phyloP scores from a whole-genome alignment of 148 eudicot genomes.

The Cornus controversa region DNA sequence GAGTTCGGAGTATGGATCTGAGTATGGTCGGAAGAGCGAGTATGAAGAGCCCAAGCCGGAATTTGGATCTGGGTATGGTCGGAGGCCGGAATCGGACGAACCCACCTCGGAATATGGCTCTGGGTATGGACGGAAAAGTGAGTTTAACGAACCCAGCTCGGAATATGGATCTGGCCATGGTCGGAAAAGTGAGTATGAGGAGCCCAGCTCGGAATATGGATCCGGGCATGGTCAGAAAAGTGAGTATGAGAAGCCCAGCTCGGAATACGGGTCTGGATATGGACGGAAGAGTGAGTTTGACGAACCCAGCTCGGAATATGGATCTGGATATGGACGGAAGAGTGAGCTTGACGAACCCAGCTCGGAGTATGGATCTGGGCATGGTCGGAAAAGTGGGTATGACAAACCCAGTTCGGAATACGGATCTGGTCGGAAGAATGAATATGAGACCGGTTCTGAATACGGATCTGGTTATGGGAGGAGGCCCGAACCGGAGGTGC shows the following conservation, averaged over 20 bases:
- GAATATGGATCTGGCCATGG: slow-evolving; percentile 42
- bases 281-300: slow-evolving; percentile 24
- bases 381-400: slow-evolving; percentile 27
- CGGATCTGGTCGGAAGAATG: slow-evolving; percentile 30
- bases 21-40: slow-evolving; percentile 30
- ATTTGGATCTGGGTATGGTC: slow-evolving; percentile 33
- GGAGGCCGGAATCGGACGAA: slow-evolving; percentile 13
- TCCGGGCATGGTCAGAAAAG: slow-evolving; percentile 28
- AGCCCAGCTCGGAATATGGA: slow-evolving; percentile 20
- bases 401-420: slow-evolving; percentile 15
- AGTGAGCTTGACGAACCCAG: slow-evolving; percentile 24
- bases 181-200: slow-evolving; percentile 21
- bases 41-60: slow-evolving; percentile 13
- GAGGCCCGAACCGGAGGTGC: slow-evolving; percentile 20
- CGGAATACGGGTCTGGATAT: slow-evolving; percentile 21
- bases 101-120: slow-evolving; percentile 17
- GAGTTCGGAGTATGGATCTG: slow-evolving; percentile 17
- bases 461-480: slow-evolving; percentile 27
- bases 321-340: slow-evolving; percentile 38
- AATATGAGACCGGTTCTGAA: not conserved
- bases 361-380: slow-evolving; percentile 35
- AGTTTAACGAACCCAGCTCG: slow-evolving; percentile 20
- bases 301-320: slow-evolving; percentile 21
- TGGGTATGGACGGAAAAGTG: slow-evolving; percentile 23
- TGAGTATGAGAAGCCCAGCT: slow-evolving; percentile 1